Conservation (phyloP, 495 filamentous ascomycete species). For the Echria macrotheca region DNA sequence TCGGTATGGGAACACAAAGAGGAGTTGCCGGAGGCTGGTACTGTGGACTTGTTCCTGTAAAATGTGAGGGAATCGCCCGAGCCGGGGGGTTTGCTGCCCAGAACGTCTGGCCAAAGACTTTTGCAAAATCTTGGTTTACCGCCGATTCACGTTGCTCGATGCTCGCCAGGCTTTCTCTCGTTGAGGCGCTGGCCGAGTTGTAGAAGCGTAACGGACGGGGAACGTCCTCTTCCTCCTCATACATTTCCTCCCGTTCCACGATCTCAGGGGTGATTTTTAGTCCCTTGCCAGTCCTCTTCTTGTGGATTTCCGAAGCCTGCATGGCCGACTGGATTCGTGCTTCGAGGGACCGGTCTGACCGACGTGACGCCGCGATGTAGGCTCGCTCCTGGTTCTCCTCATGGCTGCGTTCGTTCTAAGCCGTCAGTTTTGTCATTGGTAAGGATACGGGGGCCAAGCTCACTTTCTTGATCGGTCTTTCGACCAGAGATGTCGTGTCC, state of each 20-base stretch:
- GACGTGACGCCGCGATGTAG: constrained; percentile 90
- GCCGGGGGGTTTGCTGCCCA: too few species aligned
- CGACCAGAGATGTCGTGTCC: too few species aligned
- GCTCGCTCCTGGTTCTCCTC: constrained; percentile 94
- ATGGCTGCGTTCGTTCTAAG: constrained; percentile 63
- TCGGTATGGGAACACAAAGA: too few species aligned
- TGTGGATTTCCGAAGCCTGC: constrained; percentile 84
- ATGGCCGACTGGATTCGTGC: constrained; percentile 85
- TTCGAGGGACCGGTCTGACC: constrained; percentile 84
- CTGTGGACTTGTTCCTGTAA: too few species aligned
- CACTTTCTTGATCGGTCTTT: neutral
- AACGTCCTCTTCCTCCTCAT: constrained; percentile 92
- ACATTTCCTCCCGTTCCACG: constrained; percentile 92
- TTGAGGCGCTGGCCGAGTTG: constrained; percentile 48
- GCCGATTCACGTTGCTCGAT: too few species aligned
- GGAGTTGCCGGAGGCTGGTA: too few species aligned
- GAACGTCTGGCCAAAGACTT: too few species aligned
- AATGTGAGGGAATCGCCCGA: too few species aligned
- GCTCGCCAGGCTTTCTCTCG: constrained; percentile 44
- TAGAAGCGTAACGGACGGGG: too few species aligned
- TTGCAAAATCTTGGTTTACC: too few species aligned
- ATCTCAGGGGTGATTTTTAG: constrained; percentile 82
- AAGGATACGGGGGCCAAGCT: neutral
- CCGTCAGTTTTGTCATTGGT: neutral
- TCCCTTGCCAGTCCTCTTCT: constrained; percentile 77